Evolutionary conservation across 768 basidiomycete species (phyloP).

Genomic region (Mrakia hoshinonis): DNA sequence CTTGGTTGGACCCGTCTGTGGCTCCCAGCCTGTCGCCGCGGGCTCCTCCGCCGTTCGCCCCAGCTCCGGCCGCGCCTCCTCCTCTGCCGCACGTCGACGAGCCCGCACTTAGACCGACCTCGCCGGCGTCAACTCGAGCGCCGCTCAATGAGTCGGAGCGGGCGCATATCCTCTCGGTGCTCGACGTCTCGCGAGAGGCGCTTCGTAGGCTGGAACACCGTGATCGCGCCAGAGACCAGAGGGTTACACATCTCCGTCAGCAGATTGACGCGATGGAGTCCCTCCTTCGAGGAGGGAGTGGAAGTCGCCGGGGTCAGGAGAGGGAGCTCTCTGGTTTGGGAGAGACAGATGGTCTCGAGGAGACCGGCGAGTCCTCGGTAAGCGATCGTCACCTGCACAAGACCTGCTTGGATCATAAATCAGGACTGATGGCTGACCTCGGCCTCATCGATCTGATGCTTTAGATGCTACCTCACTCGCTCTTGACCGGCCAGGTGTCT

Average conservation of each 20-base stretch:
- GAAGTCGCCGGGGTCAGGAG: background rate
- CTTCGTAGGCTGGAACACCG: background rate
- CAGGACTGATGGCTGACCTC: background rate
- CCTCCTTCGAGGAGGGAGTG: background rate
- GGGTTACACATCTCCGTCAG: background rate
- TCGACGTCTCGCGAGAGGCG: constrained; percentile 2
- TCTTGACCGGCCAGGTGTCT: constrained; percentile 17
- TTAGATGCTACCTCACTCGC: constrained; percentile 21
- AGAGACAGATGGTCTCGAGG: background rate
- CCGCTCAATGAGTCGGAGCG: background rate
- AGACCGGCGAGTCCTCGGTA: background rate
- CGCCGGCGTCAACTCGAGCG: background rate
- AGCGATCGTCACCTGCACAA: background rate
- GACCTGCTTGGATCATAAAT: too few relatives aligned
- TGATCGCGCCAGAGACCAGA: background rate
- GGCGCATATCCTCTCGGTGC: background rate
- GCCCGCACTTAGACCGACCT: background rate
- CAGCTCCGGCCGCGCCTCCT: too few relatives aligned
- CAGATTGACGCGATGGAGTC: constrained; percentile 1
- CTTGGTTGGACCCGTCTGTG: too few relatives aligned
- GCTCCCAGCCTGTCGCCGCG: too few relatives aligned
- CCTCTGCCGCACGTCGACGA: too few relatives aligned
- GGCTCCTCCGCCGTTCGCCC: too few relatives aligned
- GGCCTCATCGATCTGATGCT: background rate
- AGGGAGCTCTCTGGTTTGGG: background rate